Evolutionary conservation across 129 eudicot species (phyloP).

Genomic region (Flaveria ramosissima): DNA sequence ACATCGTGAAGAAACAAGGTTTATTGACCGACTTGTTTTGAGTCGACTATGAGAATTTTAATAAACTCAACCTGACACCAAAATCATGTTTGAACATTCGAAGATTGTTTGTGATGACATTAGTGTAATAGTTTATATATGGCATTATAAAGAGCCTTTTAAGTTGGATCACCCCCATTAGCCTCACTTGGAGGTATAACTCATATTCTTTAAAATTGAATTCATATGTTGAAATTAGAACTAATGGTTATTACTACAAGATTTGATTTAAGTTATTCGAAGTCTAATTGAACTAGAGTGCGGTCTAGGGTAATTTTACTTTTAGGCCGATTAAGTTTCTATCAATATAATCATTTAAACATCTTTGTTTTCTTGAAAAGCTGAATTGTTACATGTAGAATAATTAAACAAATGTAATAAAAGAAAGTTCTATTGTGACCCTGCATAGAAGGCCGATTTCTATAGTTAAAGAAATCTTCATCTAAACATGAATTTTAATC

Average conservation of each 20-base stretch:
- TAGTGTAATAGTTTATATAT: too few relatives aligned
- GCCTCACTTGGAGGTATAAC: too few relatives aligned
- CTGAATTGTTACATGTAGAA: too few relatives aligned
- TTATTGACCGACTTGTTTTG: neutral
- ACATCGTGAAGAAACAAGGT: neutral
- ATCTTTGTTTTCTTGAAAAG: neutral
- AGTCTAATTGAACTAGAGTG: neutral
- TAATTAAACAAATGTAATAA: too few relatives aligned
- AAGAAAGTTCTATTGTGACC: too few relatives aligned
- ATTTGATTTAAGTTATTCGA: neutral
- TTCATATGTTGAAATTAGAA: neutral
- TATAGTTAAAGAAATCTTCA: neutral
- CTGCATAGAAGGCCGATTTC: too few relatives aligned
- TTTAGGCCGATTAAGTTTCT: neutral
- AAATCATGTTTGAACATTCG: too few relatives aligned
- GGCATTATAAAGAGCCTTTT: neutral
- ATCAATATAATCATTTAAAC: neutral
- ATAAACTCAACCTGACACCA: neutral
- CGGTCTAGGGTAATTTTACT: neutral
- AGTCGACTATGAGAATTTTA: too few relatives aligned
- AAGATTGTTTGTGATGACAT: too few relatives aligned
- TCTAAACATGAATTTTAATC: neutral
- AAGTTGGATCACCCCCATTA: too few relatives aligned
- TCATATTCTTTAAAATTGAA: neutral
- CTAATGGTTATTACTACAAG: neutral